Conservation (phyloP, 2,329 filamentous ascomycete species). For the Diaporthe sp. region DNA sequence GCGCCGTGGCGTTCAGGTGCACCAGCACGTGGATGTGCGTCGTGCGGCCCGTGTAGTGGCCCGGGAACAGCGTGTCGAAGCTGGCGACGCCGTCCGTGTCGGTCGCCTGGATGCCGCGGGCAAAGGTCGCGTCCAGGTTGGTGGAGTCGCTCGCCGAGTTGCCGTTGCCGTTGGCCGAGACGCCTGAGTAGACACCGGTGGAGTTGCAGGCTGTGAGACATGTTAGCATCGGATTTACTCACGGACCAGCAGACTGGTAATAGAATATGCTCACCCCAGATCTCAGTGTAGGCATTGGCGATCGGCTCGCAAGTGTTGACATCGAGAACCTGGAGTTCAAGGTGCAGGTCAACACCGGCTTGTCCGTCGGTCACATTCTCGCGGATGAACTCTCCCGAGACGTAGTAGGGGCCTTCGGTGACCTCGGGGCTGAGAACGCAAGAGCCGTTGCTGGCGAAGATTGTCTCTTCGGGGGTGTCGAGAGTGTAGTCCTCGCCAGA, state of each 20-base stretch:
- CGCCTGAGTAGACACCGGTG: slow-evolving; percentile 63
- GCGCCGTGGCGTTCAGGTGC: slow-evolving; percentile 55
- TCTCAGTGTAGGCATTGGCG: slow-evolving; percentile 57
- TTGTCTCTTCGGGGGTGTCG: slow-evolving; percentile 50
- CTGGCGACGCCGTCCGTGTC: slow-evolving; percentile 57
- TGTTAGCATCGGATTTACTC: background rate
- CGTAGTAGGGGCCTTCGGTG: slow-evolving; percentile 68
- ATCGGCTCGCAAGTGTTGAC: slow-evolving; percentile 63
- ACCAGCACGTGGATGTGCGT: slow-evolving; percentile 64
- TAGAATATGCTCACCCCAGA: slow-evolving; percentile 54
- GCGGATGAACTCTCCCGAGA: slow-evolving; percentile 61
- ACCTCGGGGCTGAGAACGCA: slow-evolving; percentile 67
- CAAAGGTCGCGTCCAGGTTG: slow-evolving; percentile 56
- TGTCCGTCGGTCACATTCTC: slow-evolving; percentile 59
- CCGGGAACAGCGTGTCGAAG: slow-evolving; percentile 59
- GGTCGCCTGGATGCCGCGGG: slow-evolving; percentile 58
- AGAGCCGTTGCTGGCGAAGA: slow-evolving; percentile 59
- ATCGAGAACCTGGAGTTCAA: slow-evolving; percentile 64
- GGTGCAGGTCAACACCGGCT: slow-evolving; percentile 57
- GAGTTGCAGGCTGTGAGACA: slow-evolving; percentile 53
- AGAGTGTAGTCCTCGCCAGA: slow-evolving; percentile 52
- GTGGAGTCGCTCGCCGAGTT: slow-evolving; percentile 51
- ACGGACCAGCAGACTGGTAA: background rate
- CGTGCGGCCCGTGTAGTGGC: slow-evolving; percentile 60
- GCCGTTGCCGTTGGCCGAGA: slow-evolving; percentile 58